These are phyloP conservation scores for Amphibolis antarctica DNA, from an alignment of 106 monocot genomes.

Conservation along the genomic window DNA sequence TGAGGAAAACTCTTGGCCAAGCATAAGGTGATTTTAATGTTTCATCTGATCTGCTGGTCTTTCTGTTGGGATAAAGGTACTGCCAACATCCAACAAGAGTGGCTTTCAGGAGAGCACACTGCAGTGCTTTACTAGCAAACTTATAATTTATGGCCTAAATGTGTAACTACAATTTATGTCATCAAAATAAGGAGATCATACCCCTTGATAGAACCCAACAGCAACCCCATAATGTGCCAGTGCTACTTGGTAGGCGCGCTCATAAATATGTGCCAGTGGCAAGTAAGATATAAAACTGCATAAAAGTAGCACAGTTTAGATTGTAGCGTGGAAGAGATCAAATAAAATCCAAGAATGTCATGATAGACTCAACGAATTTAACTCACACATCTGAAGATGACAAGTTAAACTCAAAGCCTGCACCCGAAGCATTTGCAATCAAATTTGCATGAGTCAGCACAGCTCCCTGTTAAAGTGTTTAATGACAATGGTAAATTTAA, in stretches of 20 bases:
- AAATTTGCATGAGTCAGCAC: conserved; percentile 74
- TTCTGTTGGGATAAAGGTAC: too few relatives aligned
- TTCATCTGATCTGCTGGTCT: too few relatives aligned
- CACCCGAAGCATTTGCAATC: conserved; percentile 80
- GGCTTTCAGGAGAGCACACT: too few relatives aligned
- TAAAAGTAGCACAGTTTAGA: neutral
- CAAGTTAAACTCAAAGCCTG: conserved; percentile 27
- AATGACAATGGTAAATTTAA: neutral
- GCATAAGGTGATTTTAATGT: too few relatives aligned
- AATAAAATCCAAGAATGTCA: neutral
- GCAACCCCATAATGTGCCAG: conserved; percentile 60
- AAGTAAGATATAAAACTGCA: conserved; percentile 91
- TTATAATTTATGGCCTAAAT: too few relatives aligned
- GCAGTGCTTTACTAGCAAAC: too few relatives aligned
- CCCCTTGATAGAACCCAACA: conserved; percentile 97
- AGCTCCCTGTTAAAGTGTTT: conserved; percentile 47
- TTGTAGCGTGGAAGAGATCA: neutral
- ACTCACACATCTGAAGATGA: conserved; percentile 76
- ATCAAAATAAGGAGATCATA: conserved; percentile 27
- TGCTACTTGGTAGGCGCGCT: conserved; percentile 66
- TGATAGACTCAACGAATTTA: conserved; percentile 2
- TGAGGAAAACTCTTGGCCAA: too few relatives aligned
- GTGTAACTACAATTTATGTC: too few relatives aligned
- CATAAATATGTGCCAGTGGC: conserved; percentile 96
- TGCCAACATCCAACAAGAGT: too few relatives aligned